Evolutionary conservation across 768 basidiomycete genomes (phyloP), one percentile per base, ranked within the genome.

Genomic region (Pulveroboletus frians): DNA sequence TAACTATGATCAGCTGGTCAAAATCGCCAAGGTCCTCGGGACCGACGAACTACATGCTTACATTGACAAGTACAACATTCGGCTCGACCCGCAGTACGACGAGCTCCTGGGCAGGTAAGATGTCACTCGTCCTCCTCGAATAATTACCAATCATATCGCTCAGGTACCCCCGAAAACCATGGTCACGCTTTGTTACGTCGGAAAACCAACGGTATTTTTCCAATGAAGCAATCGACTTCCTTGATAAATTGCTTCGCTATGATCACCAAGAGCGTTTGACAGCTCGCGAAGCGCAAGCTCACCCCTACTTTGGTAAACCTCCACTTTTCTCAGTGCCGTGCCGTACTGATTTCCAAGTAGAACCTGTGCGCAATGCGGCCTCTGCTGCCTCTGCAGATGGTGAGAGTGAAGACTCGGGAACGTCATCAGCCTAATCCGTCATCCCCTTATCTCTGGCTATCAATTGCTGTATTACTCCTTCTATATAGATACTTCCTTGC

Each of bases 191-290:
- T 70, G 88, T 96, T 60, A 96, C 92, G 9, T 88, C 88, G 13
- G 92, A 94, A 67, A 96, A 96, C 65, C 92, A 95, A 68, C 82
- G 92, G 50, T 96, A 90, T 69, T 92, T 97, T 60, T 91, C 92
- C 20, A 97, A 92, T 65, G 95, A 97, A 62, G 95, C 93, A 30
- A 89, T 97, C 60, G 94, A 96, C 73, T 85, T 97, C 62, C 71
- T 98, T 52, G 95, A 98, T 72, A 93, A 93, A 71, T 78, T 98
- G 31, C 77, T 96, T 64, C 85, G 92, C 46, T 98, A 97, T 68
- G 95, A 98, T 65, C 95, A 98, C 64, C 93, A 96, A 73, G 93
- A 95, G 65, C 84, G 95, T 46, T 75, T 97, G 50, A 98, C 95
- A 7, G 95, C 95, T 44, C 82, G 84, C 54, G 95, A 98, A 68